phyloP scores from a whole-genome alignment of 2,329 filamentous ascomycete species.

The Fonsecaea pedrosoi region DNA sequence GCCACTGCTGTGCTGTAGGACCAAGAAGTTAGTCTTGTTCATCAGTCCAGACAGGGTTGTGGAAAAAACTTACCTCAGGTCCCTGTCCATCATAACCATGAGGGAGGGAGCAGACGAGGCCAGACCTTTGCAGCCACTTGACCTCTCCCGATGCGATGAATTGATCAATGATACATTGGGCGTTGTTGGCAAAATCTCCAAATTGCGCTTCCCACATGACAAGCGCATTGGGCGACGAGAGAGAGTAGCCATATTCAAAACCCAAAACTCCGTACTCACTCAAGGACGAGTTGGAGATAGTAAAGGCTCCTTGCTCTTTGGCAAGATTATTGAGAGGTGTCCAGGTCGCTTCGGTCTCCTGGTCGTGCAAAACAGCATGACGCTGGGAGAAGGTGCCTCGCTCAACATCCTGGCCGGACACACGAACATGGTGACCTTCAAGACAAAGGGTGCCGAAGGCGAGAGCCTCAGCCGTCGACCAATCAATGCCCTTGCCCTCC shows the following conservation, averaged over 20 bases:
- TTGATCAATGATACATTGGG: constrained; percentile 98
- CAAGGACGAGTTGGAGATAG: constrained; percentile 94
- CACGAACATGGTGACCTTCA: constrained; percentile 95
- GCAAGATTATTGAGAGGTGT: constrained; percentile 88
- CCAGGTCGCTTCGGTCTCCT: constrained; percentile 90
- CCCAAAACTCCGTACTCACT: constrained; percentile 79
- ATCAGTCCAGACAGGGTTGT: neutral
- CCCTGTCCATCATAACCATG: constrained; percentile 99
- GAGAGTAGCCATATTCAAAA: constrained; percentile 98
- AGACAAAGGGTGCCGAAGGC: constrained; percentile 90
- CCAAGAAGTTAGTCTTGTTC: neutral
- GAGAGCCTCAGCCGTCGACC: constrained; percentile 94
- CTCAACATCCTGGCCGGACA: constrained; percentile 98
- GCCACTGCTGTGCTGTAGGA: constrained; percentile 52
- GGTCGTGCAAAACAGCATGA: constrained; percentile 96
- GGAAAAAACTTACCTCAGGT: constrained; percentile 65
- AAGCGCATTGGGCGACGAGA: constrained; percentile 93
- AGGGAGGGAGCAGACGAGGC: constrained; percentile 92
- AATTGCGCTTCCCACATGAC: constrained; percentile 99
- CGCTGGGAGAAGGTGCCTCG: constrained; percentile 99
- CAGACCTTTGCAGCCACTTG: constrained; percentile 98
- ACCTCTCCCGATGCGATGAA: constrained; percentile 97
- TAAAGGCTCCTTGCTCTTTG: constrained; percentile 92
- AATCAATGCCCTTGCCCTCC: constrained; percentile 95
- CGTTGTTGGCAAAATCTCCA: constrained; percentile 99